A percentile compares a stretch with the other conserved stretches of the same genome.
Evolutionary conservation across 495 filamentous ascomycete genomes (phyloP).

Genomic region (Penicillium samsonianum): DNA sequence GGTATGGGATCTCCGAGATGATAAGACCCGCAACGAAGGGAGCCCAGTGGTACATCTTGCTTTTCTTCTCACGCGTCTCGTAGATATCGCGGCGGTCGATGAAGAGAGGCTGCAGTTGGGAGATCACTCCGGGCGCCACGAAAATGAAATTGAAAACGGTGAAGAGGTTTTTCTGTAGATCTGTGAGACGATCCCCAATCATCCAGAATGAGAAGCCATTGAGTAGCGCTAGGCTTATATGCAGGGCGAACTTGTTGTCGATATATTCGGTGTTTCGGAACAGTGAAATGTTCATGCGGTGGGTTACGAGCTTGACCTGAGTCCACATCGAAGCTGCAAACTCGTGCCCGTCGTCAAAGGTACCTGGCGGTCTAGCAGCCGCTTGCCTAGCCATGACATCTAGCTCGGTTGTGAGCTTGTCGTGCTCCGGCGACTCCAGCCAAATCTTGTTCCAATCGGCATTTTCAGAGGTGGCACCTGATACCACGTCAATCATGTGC

Average conservation of each 20-base stretch:
- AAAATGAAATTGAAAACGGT: slow-evolving; percentile 51
- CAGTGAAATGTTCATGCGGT: slow-evolving; percentile 53
- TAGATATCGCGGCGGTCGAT: slow-evolving; percentile 46
- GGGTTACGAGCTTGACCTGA: slow-evolving; percentile 55
- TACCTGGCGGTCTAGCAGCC: slow-evolving; percentile 26
- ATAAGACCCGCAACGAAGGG: slow-evolving; percentile 50
- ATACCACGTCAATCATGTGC: slow-evolving; percentile 85
- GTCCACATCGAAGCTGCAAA: slow-evolving; percentile 56
- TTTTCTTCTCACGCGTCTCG: slow-evolving; percentile 49
- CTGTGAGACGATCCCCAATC: slow-evolving; percentile 28
- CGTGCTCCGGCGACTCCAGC: slow-evolving; percentile 30
- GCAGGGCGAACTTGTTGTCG: slow-evolving; percentile 55
- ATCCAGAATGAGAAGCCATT: slow-evolving; percentile 42
- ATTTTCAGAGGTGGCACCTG: slow-evolving; percentile 30
- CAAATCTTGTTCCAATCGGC: slow-evolving; percentile 64
- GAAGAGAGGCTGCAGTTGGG: slow-evolving; percentile 53
- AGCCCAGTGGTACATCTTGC: slow-evolving; percentile 52
- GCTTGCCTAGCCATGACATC: slow-evolving; percentile 48
- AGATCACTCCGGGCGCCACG: slow-evolving; percentile 46
- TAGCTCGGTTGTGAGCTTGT: slow-evolving; percentile 52
- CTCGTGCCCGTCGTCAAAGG: slow-evolving; percentile 42
- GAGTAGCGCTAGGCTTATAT: slow-evolving; percentile 29
- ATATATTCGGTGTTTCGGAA: slow-evolving; percentile 63
- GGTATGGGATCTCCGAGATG: slow-evolving; percentile 52
- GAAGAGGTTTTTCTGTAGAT: slow-evolving; percentile 32